Evolutionary conservation across 2,329 filamentous ascomycete species (phyloP).

Genomic region (Fusarium concolor): DNA sequence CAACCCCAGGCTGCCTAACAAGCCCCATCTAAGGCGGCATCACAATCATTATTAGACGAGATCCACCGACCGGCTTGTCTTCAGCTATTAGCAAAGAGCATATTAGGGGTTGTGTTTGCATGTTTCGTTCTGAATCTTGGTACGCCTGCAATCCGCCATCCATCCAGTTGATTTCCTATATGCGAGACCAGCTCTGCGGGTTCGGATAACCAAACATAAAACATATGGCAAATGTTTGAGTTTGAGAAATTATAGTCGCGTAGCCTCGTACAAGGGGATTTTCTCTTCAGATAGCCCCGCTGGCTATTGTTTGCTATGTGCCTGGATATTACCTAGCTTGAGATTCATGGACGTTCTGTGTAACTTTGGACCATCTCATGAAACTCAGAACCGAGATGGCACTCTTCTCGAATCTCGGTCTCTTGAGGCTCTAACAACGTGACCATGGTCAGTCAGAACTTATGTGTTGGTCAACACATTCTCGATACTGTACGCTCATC

Average conservation of each 20-base stretch:
- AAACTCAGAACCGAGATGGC: slow-evolving; percentile 21
- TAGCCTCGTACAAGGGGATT: slow-evolving; percentile 31
- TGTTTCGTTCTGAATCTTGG: slow-evolving; percentile 6
- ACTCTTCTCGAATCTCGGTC: not conserved
- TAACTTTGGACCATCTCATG: slow-evolving; percentile 8
- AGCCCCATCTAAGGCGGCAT: not conserved
- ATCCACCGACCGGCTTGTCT: slow-evolving; percentile 2
- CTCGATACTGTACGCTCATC: slow-evolving; percentile 10
- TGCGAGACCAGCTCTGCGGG: slow-evolving; percentile 19
- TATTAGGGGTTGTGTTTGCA: not conserved
- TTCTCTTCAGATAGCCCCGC: slow-evolving; percentile 8
- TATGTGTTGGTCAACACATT: not conserved
- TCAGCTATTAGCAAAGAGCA: not conserved
- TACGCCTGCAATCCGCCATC: not conserved
- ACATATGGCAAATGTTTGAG: slow-evolving; percentile 33
- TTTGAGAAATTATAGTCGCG: slow-evolving; percentile 26
- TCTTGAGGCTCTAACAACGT: not conserved
- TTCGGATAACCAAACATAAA: slow-evolving; percentile 29
- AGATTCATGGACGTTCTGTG: slow-evolving; percentile 4
- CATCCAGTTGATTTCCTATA: slow-evolving; percentile 17
- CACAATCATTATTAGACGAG: slow-evolving; percentile 2
- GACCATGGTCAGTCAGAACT: not conserved
- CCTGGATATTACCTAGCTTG: not conserved
- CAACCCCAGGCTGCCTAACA: not conserved
- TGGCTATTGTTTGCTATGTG: slow-evolving; percentile 19